These are phyloP conservation scores for Luvunga scandens DNA, from an alignment of 345 rosid species.

Conservation along the genomic window DNA sequence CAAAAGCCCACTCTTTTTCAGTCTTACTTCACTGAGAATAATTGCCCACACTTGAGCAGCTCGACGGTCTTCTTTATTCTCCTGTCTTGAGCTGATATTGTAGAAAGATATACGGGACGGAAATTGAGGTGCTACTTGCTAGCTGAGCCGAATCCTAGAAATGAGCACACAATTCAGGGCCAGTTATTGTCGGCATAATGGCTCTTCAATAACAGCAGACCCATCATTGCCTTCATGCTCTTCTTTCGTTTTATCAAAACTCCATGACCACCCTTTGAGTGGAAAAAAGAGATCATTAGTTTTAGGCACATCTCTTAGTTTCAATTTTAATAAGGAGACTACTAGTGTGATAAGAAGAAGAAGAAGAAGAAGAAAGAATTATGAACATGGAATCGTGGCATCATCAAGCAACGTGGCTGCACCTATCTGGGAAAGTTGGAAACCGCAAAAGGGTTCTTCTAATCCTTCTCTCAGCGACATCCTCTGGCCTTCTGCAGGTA, in stretches of 20 bases:
- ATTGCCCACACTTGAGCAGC: too few relatives aligned
- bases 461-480: slow-evolving; percentile 64
- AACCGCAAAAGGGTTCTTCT: slow-evolving; percentile 52
- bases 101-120: background rate
- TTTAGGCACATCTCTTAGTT: slow-evolving; percentile 3
- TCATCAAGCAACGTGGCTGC: slow-evolving; percentile 45
- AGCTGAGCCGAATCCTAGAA: background rate
- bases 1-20: slow-evolving; percentile 2
- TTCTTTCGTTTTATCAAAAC: background rate
- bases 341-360: background rate
- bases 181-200: background rate
- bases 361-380: background rate
- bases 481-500: slow-evolving; percentile 89
- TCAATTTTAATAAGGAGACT: background rate
- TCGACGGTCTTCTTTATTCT: background rate
- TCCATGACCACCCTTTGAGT: background rate
- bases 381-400: slow-evolving; percentile 14
- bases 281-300: background rate
- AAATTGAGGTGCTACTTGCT: background rate
- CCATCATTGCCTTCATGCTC: background rate
- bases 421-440: slow-evolving; percentile 71
- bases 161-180: slow-evolving; percentile 5
- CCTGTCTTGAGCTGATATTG: too few relatives aligned
- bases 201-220: background rate
- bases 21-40: too few relatives aligned